These are phyloP conservation scores for Penicillium hesseltinei DNA, from an alignment of 2,329 filamentous ascomycete species.

Conservation along the genomic window DNA sequence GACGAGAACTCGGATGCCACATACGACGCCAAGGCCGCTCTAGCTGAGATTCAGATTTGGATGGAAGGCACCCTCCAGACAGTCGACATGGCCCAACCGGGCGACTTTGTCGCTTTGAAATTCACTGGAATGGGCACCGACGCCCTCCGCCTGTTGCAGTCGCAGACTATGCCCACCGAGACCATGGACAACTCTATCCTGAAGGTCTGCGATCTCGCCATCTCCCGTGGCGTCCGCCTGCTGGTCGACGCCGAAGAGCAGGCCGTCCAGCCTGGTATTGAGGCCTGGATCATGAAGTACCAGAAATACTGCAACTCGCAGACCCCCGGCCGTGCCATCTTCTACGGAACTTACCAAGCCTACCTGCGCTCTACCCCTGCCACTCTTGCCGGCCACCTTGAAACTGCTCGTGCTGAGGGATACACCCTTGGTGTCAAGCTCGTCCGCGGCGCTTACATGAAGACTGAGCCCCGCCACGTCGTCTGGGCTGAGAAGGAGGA, in stretches of 20 bases:
- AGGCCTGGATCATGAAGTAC: constrained; percentile 53
- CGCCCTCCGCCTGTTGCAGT: constrained; percentile 43
- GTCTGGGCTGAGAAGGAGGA: constrained; percentile 50
- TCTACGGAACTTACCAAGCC: constrained; percentile 55
- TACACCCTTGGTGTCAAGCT: constrained; percentile 54
- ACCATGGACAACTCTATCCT: constrained; percentile 45
- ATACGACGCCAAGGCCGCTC: constrained; percentile 31
- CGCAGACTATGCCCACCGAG: constrained; percentile 39
- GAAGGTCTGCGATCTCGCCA: constrained; percentile 45
- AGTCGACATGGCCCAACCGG: constrained; percentile 51
- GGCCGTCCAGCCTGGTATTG: constrained; percentile 52
- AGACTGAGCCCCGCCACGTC: constrained; percentile 46
- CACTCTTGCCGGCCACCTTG: constrained; percentile 48
- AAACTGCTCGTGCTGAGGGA: constrained; percentile 46
- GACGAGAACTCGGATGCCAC: constrained; percentile 33
- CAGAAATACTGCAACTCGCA: constrained; percentile 53
- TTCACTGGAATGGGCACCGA: constrained; percentile 51
- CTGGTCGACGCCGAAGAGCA: constrained; percentile 57
- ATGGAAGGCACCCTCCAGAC: constrained; percentile 54
- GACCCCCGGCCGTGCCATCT: constrained; percentile 50
- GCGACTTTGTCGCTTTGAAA: constrained; percentile 54
- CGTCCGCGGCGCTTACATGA: constrained; percentile 55
- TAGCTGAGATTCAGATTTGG: constrained; percentile 46
- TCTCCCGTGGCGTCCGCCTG: constrained; percentile 45
- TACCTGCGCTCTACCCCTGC: constrained; percentile 51